Evolutionary conservation across 352 stramenopile species (phyloP), one percentile per base, ranked within the genome.

Genomic region (Phytopythium delawarense): DNA sequence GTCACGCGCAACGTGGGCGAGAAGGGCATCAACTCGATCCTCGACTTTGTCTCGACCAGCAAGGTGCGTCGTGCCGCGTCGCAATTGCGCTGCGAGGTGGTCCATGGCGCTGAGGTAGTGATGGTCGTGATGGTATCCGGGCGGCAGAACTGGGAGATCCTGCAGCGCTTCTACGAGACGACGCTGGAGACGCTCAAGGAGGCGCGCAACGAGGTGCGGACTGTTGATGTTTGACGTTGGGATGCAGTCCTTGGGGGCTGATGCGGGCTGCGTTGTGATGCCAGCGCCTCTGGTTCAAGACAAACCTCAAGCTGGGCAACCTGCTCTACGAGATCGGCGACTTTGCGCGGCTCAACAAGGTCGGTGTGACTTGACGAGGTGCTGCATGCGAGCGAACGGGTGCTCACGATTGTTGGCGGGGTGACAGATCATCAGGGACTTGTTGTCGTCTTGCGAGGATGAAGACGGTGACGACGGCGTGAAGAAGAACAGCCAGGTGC

Each of bases 1-100:
- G 89, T 98, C 44, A 97, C 81, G 64, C 88, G 92, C 30, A 98
- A 98, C 70, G 89, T 96, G 21, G 79, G 95, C 49, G 94, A 98
- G 76, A 98, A 98, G 64, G 94, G 93, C 40, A 96, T 98, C 66
- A 98, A 98, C 76, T 89, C 85, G 44, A 98, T 98, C 72, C 75
- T 98, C 53, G 93, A 98, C 70, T 94, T 94, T 63, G 89, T 98
- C 5, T 96, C 90, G 8, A 91, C 85, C 9, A 91, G 78, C 75
- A 91, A 88, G 70, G 79, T 32, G 28, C 3, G 28, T 32, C 4
- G 28, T 7, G 28, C 28, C 28, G 28, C 28, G 28, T 32, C 28
- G 5, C 28, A 32, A 32, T 7, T 76, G 42, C 20, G 42, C 40
- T 21, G 40, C 40, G 1, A 21, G 20, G 15, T 44, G 13, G 1